These are phyloP conservation scores for Coemansia sp. DNA, from an alignment of 192 early-diverging fungal species.

Conservation along the genomic window DNA sequence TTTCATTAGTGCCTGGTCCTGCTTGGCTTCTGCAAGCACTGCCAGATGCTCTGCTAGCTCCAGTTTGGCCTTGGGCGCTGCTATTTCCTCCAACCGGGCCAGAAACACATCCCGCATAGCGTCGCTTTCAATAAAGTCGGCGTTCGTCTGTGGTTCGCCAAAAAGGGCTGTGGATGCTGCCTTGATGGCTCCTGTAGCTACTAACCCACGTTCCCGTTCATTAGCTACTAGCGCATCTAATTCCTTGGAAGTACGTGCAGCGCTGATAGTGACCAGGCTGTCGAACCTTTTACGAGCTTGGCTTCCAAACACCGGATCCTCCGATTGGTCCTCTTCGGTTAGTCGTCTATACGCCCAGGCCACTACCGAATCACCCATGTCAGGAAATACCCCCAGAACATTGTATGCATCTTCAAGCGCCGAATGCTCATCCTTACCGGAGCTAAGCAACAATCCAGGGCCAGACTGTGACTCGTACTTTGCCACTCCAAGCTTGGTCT, in stretches of 20 bases:
- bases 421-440: background rate
- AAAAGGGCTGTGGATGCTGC: conserved; percentile 50
- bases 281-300: conserved; percentile 47
- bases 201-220: conserved; percentile 57
- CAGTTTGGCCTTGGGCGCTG: conserved; percentile 31
- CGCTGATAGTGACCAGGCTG: conserved; percentile 36
- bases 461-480: conserved; percentile 6
- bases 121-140: conserved; percentile 26
- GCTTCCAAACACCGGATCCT: conserved; percentile 18
- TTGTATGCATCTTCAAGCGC: conserved; percentile 20
- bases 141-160: conserved; percentile 41
- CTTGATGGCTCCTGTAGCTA: conserved; percentile 39
- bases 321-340: conserved; percentile 45
- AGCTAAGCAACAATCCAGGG: conserved; percentile 2
- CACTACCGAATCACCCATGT: conserved; percentile 52
- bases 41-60: conserved; percentile 30
- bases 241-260: conserved; percentile 28
- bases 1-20: conserved; percentile 15
- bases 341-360: conserved; percentile 55
- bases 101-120: conserved; percentile 40
- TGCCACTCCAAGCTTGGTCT: conserved; percentile 12
- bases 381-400: conserved; percentile 43
- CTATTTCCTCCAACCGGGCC: conserved; percentile 15
- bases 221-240: conserved; percentile 52
- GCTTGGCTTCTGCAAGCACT: conserved; percentile 22